These are phyloP conservation scores for Verticillium dahliae DNA, from an alignment of 2,329 filamentous ascomycete species.

Conservation along the genomic window DNA sequence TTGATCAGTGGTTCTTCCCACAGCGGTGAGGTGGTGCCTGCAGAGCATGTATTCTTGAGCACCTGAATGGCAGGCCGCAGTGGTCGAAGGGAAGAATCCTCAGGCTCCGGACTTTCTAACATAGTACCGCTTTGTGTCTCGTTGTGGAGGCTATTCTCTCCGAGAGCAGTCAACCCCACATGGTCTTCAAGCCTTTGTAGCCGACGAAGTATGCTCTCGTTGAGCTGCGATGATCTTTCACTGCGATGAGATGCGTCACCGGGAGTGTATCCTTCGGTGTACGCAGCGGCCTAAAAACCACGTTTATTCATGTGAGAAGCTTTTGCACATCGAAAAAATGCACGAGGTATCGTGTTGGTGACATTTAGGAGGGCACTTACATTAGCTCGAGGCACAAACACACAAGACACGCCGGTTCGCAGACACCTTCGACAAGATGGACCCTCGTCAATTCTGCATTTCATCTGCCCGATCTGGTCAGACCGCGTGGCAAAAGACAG, in stretches of 20 bases:
- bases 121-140: background rate
- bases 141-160: constrained; percentile 1
- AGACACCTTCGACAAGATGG: constrained; percentile 25
- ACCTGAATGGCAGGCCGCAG: constrained; percentile 22
- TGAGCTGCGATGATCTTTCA: constrained; percentile 4
- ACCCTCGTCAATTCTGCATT: constrained; percentile 26
- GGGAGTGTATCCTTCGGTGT: constrained; percentile 1
- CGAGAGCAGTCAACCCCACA: constrained; percentile 14
- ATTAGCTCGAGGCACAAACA: constrained; percentile 32
- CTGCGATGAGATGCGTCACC: constrained; percentile 3
- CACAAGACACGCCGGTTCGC: constrained; percentile 26
- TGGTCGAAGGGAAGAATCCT: constrained; percentile 10
- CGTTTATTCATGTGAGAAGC: too few relatives aligned
- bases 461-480: constrained; percentile 17
- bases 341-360: too few relatives aligned
- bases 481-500: background rate
- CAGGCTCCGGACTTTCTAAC: constrained; percentile 3
- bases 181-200: constrained; percentile 19
- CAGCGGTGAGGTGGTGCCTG: constrained; percentile 16
- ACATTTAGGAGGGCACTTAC: constrained; percentile 14
- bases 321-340: too few relatives aligned
- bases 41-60: constrained; percentile 18
- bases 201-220: constrained; percentile 12
- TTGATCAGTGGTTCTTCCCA: constrained; percentile 25
- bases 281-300: constrained; percentile 3